Evolutionary conservation across 2,329 filamentous ascomycete species (phyloP).

Genomic region (Exserohilum turcica): DNA sequence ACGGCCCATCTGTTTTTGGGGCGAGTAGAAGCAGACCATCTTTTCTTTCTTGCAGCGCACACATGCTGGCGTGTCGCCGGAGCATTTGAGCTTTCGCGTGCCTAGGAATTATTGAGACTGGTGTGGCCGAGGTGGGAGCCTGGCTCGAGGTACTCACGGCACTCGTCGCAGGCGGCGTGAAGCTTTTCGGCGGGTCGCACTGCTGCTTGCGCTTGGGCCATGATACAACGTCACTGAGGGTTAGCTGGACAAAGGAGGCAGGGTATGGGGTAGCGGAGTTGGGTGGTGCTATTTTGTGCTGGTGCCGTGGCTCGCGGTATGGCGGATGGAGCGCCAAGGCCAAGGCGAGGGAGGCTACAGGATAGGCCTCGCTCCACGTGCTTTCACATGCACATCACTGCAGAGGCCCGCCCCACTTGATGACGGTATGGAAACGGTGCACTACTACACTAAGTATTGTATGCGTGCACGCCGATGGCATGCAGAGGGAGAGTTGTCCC

Average conservation of each 20-base stretch:
- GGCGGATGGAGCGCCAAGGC: slow-evolving; percentile 8
- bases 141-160: slow-evolving; percentile 33
- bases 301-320: slow-evolving; percentile 4
- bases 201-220: slow-evolving; percentile 19
- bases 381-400: slow-evolving; percentile 8
- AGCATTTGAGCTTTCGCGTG: slow-evolving; percentile 57
- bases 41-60: slow-evolving; percentile 50
- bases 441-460: too few relatives aligned
- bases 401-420: slow-evolving; percentile 7
- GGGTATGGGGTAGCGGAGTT: background rate
- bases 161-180: slow-evolving; percentile 45
- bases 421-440: background rate
- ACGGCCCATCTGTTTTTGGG: slow-evolving; percentile 57
- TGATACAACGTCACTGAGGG: background rate
- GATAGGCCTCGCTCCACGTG: slow-evolving; percentile 4
- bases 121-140: slow-evolving; percentile 1
- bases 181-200: slow-evolving; percentile 31
- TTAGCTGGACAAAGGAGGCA: background rate
- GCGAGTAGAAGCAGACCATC: slow-evolving; percentile 54
- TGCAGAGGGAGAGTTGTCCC: too few relatives aligned
- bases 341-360: slow-evolving; percentile 2
- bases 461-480: too few relatives aligned
- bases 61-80: slow-evolving; percentile 51
- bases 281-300: background rate
- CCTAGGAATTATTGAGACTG: slow-evolving; percentile 38